Base-by-base conservation (phyloP, 2,329 filamentous ascomycete genomes). In the Geosmithia morbida region DNA sequence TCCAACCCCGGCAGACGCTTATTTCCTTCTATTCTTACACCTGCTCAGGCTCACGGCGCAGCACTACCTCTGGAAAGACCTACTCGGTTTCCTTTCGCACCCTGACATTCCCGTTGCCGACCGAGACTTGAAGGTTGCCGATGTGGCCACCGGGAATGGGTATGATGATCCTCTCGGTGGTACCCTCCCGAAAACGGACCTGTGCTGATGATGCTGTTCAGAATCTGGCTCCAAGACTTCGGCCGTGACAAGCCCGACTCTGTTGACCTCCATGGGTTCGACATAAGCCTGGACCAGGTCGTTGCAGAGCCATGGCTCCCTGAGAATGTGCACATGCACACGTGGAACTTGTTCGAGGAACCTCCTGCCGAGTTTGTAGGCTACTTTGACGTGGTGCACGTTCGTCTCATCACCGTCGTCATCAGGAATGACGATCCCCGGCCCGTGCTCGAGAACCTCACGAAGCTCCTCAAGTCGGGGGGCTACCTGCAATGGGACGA, bases 181-280 rank as follows among this genome's bases (percentile, higher is more conserved):
- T n/a, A n/a, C n/a, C n/a, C n/a, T n/a, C n/a, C n/a, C n/a, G n/a
- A n/a, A n/a, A n/a, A n/a, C n/a, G n/a, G n/a, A n/a, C n/a, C n/a
- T n/a, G n/a, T n/a, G n/a, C n/a, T n/a, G n/a, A n/a, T n/a, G n/a
- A n/a, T n/a, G n/a, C n/a, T n/a, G n/a, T n/a, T 41, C 26, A 48
- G 47, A 20, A 48, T 48, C 18, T 48, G 47, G 47, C 47, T 48
- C 22, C 47, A 48, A 7, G 43, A 48, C 43, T 42, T 48, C 22
- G 42, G 26, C 8, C 42, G 33, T 16, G 18, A 46, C 18, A 41
- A 40, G 20, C 43, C 47, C 14, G 8, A 43, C 19, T 30, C 47
- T 18, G 33, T 43, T 22, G 33, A 48, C 26, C 43, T 48, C 14
- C 47, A 48, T 20, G 47, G 43, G 16, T 48, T 48, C 37, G 47